Conservation (phyloP, 768 basidiomycete species). For the Russula compacta region DNA sequence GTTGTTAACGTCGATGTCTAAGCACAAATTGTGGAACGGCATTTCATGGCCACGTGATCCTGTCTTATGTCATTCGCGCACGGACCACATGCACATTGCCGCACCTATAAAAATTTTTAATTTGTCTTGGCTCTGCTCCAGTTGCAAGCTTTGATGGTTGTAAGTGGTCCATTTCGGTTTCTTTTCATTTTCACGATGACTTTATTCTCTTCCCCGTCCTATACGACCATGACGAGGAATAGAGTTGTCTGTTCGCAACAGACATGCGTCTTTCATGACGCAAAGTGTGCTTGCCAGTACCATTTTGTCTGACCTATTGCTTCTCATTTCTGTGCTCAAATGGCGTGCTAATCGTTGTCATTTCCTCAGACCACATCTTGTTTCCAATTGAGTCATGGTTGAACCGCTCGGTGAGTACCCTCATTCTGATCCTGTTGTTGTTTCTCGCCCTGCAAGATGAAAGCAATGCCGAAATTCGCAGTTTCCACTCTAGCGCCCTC, state of each 20-base stretch:
- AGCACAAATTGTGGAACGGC: not conserved
- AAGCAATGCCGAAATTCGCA: slow-evolving; percentile 65
- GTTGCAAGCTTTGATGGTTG: not conserved
- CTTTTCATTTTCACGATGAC: slow-evolving; percentile 40
- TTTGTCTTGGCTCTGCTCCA: not conserved
- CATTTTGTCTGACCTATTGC: slow-evolving; percentile 60
- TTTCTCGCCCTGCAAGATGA: slow-evolving; percentile 9
- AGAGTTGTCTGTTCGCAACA: slow-evolving; percentile 77
- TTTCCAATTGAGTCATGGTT: not conserved
- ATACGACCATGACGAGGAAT: slow-evolving; percentile 81
- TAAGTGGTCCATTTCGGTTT: not conserved
- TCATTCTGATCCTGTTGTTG: not conserved
- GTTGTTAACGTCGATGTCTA: slow-evolving; percentile 3
- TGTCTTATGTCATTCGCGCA: slow-evolving; percentile 5
- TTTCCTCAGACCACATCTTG: not conserved
- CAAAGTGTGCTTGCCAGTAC: slow-evolving; percentile 84
- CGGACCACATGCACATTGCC: slow-evolving; percentile 7
- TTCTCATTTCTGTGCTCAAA: not conserved
- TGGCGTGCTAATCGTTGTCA: not conserved
- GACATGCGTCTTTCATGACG: slow-evolving; percentile 48
- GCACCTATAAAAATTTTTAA: not conserved
- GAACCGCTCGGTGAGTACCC: not conserved
- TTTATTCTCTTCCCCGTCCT: slow-evolving; percentile 88
- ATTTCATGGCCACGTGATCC: not conserved
- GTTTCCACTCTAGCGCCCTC: slow-evolving; percentile 77